phyloP scores from a whole-genome alignment of 371 early-diverging fungal species.

The Apophysomyces variabilis region DNA sequence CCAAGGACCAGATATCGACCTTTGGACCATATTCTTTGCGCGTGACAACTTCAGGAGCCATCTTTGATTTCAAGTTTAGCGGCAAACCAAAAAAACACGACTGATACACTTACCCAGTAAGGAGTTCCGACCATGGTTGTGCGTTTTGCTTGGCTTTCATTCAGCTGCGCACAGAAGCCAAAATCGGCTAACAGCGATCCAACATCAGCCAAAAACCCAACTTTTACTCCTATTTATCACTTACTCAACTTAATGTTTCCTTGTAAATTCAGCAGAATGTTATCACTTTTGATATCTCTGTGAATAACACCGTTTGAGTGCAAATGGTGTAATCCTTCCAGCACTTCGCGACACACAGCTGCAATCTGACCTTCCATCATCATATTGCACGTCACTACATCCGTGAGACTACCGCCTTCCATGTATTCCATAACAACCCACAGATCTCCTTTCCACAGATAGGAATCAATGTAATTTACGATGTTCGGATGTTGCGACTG shows the following conservation, averaged over 20 bases:
- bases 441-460: slow-evolving; percentile 84
- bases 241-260: slow-evolving; percentile 93
- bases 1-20: slow-evolving; percentile 98
- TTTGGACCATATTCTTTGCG: slow-evolving; percentile 91
- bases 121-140: slow-evolving; percentile 95
- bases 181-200: slow-evolving; percentile 79
- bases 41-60: slow-evolving; percentile 97
- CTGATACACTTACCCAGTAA: slow-evolving; percentile 67
- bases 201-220: neutral
- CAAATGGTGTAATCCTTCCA: slow-evolving; percentile 90
- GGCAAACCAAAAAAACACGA: neutral
- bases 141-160: slow-evolving; percentile 77
- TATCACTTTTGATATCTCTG: slow-evolving; percentile 98
- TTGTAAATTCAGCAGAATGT: slow-evolving; percentile 83
- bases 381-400: slow-evolving; percentile 88
- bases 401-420: slow-evolving; percentile 96
- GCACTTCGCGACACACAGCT: slow-evolving; percentile 87
- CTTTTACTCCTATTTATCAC: slow-evolving; percentile 19
- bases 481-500: slow-evolving; percentile 89
- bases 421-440: slow-evolving; percentile 98
- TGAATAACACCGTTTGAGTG: slow-evolving; percentile 96
- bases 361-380: slow-evolving; percentile 97
- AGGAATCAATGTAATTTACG: slow-evolving; percentile 96
- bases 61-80: slow-evolving; percentile 34
- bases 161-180: slow-evolving; percentile 94